Percentiles rank a stretch among this genome's conserved stretches.
phyloP scores from a whole-genome alignment of 2,329 filamentous ascomycete species.

The Phaeosphaeriaceae sp. region DNA sequence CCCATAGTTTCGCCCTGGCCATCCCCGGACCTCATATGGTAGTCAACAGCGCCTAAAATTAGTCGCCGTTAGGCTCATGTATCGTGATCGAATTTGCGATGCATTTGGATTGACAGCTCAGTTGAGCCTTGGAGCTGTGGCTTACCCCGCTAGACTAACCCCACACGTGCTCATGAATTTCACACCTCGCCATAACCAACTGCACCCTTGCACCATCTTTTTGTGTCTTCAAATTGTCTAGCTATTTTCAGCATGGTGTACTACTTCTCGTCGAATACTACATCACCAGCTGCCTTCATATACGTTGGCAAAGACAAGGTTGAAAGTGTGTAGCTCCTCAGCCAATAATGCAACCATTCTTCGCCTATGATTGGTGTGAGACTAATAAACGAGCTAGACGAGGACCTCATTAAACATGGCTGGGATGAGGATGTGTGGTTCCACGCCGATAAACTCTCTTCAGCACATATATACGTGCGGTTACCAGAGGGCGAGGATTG shows the following conservation, averaged over 20 bases:
- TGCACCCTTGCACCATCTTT: background rate
- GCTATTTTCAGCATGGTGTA: constrained; percentile 73
- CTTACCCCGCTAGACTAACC: constrained; percentile 31
- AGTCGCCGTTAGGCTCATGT: no score
- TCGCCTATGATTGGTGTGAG: no score
- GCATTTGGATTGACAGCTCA: no score
- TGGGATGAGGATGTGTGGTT: constrained; percentile 99
- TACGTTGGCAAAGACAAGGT: constrained; percentile 99
- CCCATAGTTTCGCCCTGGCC: no score
- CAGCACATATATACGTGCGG: constrained; percentile 93
- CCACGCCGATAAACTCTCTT: constrained; percentile 96
- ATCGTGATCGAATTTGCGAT: no score
- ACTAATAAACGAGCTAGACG: constrained; percentile 66
- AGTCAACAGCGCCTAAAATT: no score
- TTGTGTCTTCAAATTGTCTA: background rate
- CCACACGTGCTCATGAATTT: constrained; percentile 38
- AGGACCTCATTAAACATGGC: constrained; percentile 93
- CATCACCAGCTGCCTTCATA: constrained; percentile 82
- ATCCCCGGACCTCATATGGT: no score
- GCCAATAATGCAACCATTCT: background rate
- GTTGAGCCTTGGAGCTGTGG: no score
- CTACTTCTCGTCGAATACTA: constrained; percentile 89
- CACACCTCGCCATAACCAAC: constrained; percentile 17
- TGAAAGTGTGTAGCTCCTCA: constrained; percentile 73
- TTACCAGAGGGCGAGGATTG: constrained; percentile 79